Conservation (phyloP, 1,284 basidiomycete genomes). For the Apiotrichum veenhuisii region DNA sequence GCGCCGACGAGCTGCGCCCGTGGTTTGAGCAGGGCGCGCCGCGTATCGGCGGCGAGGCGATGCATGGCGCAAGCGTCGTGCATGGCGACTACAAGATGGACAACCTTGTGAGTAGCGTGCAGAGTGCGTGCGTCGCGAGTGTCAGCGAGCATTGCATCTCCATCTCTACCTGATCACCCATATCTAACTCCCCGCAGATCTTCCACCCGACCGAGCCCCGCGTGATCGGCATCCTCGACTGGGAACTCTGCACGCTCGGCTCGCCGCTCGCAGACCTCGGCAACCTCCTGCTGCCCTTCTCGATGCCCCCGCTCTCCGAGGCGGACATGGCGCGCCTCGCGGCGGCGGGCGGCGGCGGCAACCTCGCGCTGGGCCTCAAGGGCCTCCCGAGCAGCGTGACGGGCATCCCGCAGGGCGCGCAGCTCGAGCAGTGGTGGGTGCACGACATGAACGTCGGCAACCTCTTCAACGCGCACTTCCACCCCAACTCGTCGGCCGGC, state of each 20-base stretch:
- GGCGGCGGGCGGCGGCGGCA: slow-evolving; percentile 6
- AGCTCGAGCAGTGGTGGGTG: slow-evolving; percentile 58
- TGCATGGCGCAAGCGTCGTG: slow-evolving; percentile 61
- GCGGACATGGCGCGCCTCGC: slow-evolving; percentile 10
- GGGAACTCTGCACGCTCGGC: slow-evolving; percentile 91
- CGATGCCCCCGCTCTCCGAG: slow-evolving; percentile 55
- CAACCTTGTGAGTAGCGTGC: slow-evolving; percentile 53
- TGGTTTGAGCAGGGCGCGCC: slow-evolving; percentile 62
- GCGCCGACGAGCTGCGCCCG: slow-evolving; percentile 64
- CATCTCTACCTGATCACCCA: too few species aligned
- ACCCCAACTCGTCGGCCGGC: background rate
- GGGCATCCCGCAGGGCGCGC: slow-evolving; percentile 63
- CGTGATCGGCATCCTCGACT: slow-evolving; percentile 92
- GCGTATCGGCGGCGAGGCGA: slow-evolving; percentile 68
- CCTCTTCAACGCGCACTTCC: slow-evolving; percentile 21
- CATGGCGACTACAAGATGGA: slow-evolving; percentile 97
- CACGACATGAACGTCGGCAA: slow-evolving; percentile 38
- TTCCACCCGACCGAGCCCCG: slow-evolving; percentile 87
- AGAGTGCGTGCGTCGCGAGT: too few species aligned
- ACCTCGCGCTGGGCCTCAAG: slow-evolving; percentile 55
- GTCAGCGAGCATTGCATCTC: too few species aligned
- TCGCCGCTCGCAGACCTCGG: slow-evolving; percentile 86
- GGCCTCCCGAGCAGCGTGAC: slow-evolving; percentile 55
- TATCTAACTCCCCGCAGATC: slow-evolving; percentile 50
- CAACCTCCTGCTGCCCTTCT: slow-evolving; percentile 62